These are phyloP conservation scores for Penicillium sp. DNA, from an alignment of 2,329 filamentous ascomycete genomes.

Conservation along the genomic window DNA sequence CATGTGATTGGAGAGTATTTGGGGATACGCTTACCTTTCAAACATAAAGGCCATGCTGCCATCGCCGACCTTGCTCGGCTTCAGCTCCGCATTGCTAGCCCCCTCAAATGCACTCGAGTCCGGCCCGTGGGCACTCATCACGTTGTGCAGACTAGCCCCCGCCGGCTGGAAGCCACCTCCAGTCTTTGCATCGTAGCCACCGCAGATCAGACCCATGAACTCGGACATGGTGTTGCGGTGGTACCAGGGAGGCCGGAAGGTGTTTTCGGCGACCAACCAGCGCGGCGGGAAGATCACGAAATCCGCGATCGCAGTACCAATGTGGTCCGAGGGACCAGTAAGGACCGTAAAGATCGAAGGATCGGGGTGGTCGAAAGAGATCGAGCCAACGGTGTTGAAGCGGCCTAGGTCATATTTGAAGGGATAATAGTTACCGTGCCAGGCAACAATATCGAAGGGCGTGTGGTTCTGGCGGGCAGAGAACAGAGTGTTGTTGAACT, in stretches of 20 bases:
- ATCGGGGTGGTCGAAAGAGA: constrained; percentile 74
- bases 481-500: constrained; percentile 68
- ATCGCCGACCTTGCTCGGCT: constrained; percentile 56
- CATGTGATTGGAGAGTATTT: not conserved
- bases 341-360: constrained; percentile 72
- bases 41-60: constrained; percentile 65
- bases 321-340: constrained; percentile 55
- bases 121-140: constrained; percentile 67
- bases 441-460: constrained; percentile 75
- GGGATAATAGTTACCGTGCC: constrained; percentile 77
- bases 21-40: constrained; percentile 48
- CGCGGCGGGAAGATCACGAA: constrained; percentile 65
- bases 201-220: constrained; percentile 63
- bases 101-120: constrained; percentile 57
- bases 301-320: constrained; percentile 62
- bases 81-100: constrained; percentile 53
- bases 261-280: constrained; percentile 61
- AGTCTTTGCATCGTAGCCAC: constrained; percentile 60
- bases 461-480: constrained; percentile 64
- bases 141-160: constrained; percentile 64
- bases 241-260: constrained; percentile 62
- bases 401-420: constrained; percentile 79
- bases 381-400: constrained; percentile 70
- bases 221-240: constrained; percentile 65
- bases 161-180: constrained; percentile 59